phyloP scores from a whole-genome alignment of 2,329 filamentous ascomycete genomes.

The Fusarium denticulatum region DNA sequence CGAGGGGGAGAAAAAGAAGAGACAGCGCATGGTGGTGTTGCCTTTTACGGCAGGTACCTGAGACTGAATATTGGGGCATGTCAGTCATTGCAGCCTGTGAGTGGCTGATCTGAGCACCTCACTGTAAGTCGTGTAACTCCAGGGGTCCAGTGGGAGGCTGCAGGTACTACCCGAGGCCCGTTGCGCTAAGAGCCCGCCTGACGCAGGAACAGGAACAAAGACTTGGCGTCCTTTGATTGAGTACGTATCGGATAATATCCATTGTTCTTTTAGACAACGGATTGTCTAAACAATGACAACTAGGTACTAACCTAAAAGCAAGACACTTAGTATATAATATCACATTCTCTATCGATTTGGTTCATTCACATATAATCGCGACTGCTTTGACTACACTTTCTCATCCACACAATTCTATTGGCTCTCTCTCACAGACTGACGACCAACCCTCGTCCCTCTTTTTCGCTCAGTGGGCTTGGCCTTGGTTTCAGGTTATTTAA shows the following conservation, averaged over 20 bases:
- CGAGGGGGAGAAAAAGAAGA: neutral
- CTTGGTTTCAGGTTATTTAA: conserved; percentile 36
- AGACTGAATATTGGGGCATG: conserved; percentile 6
- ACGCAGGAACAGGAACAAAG: conserved; percentile 41
- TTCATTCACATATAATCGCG: neutral
- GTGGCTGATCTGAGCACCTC: conserved; percentile 1
- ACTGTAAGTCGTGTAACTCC: neutral
- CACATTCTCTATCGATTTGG: neutral
- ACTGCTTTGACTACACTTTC: neutral
- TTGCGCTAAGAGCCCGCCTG: conserved; percentile 35
- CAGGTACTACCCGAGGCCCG: conserved; percentile 31
- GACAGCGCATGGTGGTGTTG: neutral
- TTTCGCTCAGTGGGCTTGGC: conserved; percentile 8
- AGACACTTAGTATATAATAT: neutral
- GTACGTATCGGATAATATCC: neutral
- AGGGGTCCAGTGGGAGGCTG: conserved; percentile 21
- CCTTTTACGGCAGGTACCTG: conserved; percentile 29
- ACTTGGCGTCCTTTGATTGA: conserved; percentile 4
- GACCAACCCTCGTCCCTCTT: conserved; percentile 2
- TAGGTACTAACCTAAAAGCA: neutral
- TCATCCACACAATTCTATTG: neutral
- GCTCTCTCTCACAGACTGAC: neutral
- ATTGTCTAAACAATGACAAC: neutral
- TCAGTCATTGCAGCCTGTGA: conserved; percentile 11
- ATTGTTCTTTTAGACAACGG: neutral